phyloP scores from a whole-genome alignment of 768 basidiomycete genomes.

The Boletus eberwhitei region DNA sequence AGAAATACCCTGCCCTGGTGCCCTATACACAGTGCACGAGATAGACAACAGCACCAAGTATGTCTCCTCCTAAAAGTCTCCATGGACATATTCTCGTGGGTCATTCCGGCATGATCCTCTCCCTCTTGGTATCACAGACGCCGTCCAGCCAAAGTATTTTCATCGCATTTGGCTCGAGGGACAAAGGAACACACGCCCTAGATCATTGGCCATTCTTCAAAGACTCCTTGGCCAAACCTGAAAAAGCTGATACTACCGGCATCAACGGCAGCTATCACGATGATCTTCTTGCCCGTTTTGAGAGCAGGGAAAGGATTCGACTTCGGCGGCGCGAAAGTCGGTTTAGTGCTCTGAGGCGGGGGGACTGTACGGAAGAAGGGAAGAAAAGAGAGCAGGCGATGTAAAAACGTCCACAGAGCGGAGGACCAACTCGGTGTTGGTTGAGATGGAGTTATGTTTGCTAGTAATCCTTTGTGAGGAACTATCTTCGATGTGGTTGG shows the following conservation, averaged over 20 bases:
- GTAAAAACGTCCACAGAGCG: not conserved
- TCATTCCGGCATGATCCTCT: not conserved
- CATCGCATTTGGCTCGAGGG: not conserved
- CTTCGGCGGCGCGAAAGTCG: slow-evolving; percentile 32
- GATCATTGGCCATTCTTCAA: slow-evolving; percentile 79
- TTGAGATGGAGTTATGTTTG: not conserved
- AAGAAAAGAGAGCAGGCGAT: slow-evolving; percentile 5
- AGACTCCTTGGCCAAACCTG: slow-evolving; percentile 80
- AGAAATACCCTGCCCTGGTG: no score
- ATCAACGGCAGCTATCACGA: slow-evolving; percentile 88
- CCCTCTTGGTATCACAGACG: not conserved
- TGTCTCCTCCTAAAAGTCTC: no score
- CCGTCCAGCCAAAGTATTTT: not conserved
- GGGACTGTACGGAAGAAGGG: not conserved
- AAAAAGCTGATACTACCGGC: slow-evolving; percentile 86
- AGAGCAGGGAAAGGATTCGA: slow-evolving; percentile 77
- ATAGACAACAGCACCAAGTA: not conserved
- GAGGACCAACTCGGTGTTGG: not conserved
- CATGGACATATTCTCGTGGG: not conserved
- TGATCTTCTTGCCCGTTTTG: slow-evolving; percentile 78
- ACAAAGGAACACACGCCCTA: not conserved
- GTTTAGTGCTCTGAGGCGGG: slow-evolving; percentile 23
- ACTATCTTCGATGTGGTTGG: slow-evolving; percentile 1
- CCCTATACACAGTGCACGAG: not conserved
- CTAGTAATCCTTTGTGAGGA: slow-evolving; percentile 2